Evolutionary conservation across 345 rosid genomes (phyloP).

Genomic region (Arabis hirsuta): DNA sequence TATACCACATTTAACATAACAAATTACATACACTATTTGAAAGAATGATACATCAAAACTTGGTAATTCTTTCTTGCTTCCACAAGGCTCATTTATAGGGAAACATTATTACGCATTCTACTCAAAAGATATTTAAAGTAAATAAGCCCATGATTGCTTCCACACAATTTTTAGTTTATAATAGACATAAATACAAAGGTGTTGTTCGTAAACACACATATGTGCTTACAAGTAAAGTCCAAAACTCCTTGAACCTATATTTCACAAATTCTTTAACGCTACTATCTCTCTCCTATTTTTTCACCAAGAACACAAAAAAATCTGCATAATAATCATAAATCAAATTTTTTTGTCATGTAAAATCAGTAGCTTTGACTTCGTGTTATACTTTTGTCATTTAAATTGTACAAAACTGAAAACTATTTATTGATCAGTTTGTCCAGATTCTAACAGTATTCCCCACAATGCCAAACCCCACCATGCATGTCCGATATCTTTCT

Average conservation of each 20-base stretch:
- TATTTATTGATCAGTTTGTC: conserved; percentile 34
- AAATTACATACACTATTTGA: background rate
- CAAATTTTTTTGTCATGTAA: conserved; percentile 8
- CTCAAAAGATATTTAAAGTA: conserved; percentile 8
- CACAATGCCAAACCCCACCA: conserved; percentile 41
- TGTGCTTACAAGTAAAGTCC: background rate
- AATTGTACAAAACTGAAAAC: conserved; percentile 16
- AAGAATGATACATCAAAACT: background rate
- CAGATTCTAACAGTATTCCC: conserved; percentile 13
- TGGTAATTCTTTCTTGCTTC: background rate
- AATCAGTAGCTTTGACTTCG: conserved; percentile 3
- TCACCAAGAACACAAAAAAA: background rate
- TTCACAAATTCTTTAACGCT: background rate
- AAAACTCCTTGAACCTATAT: background rate
- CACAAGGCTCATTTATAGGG: background rate
- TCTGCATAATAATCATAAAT: background rate
- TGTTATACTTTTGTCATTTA: background rate
- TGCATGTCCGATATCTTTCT: conserved; percentile 47
- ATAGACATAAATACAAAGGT: background rate
- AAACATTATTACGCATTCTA: conserved; percentile 23
- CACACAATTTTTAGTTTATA: conserved; percentile 11
- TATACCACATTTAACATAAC: background rate
- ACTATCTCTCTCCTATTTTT: background rate
- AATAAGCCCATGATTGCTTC: conserved; percentile 17
- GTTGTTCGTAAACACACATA: background rate